Conservation (phyloP, 2,329 filamentous ascomycete genomes). For the Verruconis gallopava region DNA sequence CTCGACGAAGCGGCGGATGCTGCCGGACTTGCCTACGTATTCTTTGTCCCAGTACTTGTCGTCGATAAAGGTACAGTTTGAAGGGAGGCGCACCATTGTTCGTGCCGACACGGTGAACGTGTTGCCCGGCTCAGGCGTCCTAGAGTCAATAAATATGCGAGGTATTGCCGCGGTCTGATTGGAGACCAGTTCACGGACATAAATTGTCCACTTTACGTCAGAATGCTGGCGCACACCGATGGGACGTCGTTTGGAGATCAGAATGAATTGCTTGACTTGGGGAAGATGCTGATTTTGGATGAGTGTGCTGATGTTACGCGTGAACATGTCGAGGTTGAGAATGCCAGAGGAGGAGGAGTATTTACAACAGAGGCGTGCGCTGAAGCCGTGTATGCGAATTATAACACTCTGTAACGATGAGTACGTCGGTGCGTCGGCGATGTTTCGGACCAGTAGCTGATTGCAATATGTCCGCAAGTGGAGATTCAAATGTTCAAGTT, state of each 20-base stretch:
- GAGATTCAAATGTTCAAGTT: not conserved
- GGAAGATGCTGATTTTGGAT: not conserved
- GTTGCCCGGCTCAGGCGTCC: not conserved
- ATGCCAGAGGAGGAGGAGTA: not conserved
- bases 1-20: conserved; percentile 2
- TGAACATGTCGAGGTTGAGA: not conserved
- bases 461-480: conserved; percentile 3
- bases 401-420: not conserved
- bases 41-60: not conserved
- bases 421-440: not conserved
- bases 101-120: not conserved
- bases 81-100: conserved; percentile 1
- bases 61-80: conserved; percentile 3
- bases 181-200: conserved; percentile 2
- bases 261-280: not conserved
- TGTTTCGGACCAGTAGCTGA: not conserved
- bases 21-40: not conserved
- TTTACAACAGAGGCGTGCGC: not conserved
- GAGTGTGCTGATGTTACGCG: not conserved
- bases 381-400: conserved; percentile 4
- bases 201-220: not conserved
- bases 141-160: conserved; percentile 3
- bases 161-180: conserved; percentile 5
- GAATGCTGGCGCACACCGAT: not conserved
- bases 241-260: not conserved